These are phyloP conservation scores for grape (Vitis vinifera) DNA, from an alignment of 164 flowering plant genomes.

Conservation along the genomic window DNA sequence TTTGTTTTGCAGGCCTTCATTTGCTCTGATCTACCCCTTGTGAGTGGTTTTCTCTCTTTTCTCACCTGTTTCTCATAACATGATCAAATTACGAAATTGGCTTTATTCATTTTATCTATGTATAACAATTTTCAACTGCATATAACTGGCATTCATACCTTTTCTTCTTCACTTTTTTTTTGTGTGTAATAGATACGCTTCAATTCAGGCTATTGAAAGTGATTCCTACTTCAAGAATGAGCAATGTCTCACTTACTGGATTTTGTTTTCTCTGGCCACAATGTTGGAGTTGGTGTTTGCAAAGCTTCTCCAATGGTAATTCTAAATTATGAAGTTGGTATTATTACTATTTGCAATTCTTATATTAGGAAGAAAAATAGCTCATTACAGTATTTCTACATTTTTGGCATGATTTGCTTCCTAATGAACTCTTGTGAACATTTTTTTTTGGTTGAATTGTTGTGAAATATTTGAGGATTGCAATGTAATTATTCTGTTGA, in stretches of 20 bases:
- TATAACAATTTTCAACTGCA: no score
- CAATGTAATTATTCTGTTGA: background rate
- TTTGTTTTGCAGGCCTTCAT: conserved; percentile 25
- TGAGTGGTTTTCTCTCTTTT: conserved; percentile 12
- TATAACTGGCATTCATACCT: no score
- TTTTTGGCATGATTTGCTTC: background rate
- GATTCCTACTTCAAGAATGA: conserved; percentile 8
- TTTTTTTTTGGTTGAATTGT: background rate
- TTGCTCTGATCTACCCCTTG: conserved; percentile 22
- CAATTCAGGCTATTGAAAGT: conserved; percentile 27
- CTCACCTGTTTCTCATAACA: background rate
- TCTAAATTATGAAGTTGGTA: background rate
- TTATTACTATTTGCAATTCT: background rate
- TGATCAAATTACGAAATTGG: background rate
- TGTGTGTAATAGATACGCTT: conserved; percentile 19
- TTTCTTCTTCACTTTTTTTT: background rate
- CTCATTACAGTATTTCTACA: background rate
- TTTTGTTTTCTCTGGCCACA: conserved; percentile 16
- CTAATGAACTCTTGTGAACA: no score
- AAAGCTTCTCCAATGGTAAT: conserved; percentile 27
- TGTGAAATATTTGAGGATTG: background rate
- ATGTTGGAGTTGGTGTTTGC: conserved; percentile 18
- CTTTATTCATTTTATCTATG: no score
- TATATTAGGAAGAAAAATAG: background rate
- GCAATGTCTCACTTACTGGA: conserved; percentile 37